Evolutionary conservation across 768 basidiomycete species (phyloP).

Genomic region (Russula ochroleuca): DNA sequence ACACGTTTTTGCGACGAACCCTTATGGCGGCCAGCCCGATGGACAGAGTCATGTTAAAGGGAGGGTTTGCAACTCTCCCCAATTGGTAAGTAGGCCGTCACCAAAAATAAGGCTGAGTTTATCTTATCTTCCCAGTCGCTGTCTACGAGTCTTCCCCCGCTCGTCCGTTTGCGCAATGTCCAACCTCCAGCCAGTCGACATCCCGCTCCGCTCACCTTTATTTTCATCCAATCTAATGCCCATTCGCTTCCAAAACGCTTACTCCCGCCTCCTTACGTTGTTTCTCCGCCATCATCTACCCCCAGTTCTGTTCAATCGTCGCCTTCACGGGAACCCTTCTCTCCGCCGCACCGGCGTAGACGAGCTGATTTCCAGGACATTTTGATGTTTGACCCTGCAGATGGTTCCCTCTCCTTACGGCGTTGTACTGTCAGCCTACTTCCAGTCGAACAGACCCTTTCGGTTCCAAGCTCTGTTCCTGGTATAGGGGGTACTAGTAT

Average conservation of each 20-base stretch:
- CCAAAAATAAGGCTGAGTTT: neutral
- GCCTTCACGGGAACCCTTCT: constrained; percentile 30
- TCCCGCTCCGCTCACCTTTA: constrained; percentile 49
- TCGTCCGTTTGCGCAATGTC: constrained; percentile 48
- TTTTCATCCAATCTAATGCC: constrained; percentile 44
- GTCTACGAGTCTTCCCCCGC: constrained; percentile 51
- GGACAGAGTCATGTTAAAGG: constrained; percentile 56
- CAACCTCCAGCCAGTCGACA: constrained; percentile 30
- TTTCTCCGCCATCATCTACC: constrained; percentile 32
- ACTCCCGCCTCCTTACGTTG: constrained; percentile 34
- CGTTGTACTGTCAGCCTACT: constrained; percentile 47
- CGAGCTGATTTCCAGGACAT: constrained; percentile 58
- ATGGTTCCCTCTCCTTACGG: constrained; percentile 52
- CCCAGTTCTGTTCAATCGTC: constrained; percentile 34
- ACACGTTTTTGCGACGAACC: constrained; percentile 74
- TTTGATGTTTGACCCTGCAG: constrained; percentile 60
- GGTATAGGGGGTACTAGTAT: constrained; percentile 49
- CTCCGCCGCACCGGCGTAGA: constrained; percentile 32
- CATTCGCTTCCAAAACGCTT: constrained; percentile 39
- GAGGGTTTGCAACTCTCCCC: constrained; percentile 50
- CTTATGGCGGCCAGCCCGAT: constrained; percentile 68
- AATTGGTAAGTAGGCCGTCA: constrained; percentile 40
- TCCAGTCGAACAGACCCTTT: constrained; percentile 27
- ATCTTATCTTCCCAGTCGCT: constrained; percentile 42
- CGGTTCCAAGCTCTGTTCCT: constrained; percentile 32